These are phyloP conservation scores for Taphrina confusa DNA, from an alignment of 1,139 yeast genomes.

Conservation along the genomic window DNA sequence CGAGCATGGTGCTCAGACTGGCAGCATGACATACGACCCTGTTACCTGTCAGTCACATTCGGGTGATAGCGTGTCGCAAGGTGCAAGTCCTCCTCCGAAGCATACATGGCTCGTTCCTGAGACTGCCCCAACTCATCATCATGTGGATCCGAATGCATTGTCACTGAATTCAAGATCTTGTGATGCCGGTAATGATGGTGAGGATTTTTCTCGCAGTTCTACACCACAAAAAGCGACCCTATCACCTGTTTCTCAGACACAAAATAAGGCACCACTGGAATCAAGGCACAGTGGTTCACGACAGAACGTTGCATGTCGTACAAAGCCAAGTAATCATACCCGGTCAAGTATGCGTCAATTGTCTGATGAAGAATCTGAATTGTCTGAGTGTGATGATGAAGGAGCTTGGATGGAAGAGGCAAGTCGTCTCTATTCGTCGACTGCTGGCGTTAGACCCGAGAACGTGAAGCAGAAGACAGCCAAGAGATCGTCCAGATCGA, in stretches of 20 bases:
- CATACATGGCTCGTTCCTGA: conserved; percentile 1
- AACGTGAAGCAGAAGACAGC: neutral
- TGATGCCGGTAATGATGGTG: neutral
- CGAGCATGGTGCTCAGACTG: neutral
- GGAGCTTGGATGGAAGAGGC: neutral
- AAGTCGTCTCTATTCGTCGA: neutral
- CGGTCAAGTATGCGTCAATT: neutral
- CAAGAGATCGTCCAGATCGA: neutral
- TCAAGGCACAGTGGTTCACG: no score
- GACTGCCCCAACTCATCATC: neutral
- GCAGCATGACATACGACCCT: neutral
- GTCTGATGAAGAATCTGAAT: neutral
- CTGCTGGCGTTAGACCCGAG: neutral
- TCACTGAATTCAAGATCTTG: neutral
- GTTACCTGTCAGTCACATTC: neutral
- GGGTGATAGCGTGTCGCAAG: neutral
- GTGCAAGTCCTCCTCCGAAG: neutral
- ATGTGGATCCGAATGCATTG: conserved; percentile 9
- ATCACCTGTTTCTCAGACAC: no score
- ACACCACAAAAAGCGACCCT: neutral
- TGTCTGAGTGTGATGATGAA: conserved; percentile 3
- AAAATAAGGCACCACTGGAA: no score
- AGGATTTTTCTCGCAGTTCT: neutral
- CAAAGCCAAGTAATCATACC: neutral
- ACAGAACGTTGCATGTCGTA: neutral